Evolutionary conservation across 208 protist genomes (phyloP).

Genomic region (Porcisia hertigi): DNA sequence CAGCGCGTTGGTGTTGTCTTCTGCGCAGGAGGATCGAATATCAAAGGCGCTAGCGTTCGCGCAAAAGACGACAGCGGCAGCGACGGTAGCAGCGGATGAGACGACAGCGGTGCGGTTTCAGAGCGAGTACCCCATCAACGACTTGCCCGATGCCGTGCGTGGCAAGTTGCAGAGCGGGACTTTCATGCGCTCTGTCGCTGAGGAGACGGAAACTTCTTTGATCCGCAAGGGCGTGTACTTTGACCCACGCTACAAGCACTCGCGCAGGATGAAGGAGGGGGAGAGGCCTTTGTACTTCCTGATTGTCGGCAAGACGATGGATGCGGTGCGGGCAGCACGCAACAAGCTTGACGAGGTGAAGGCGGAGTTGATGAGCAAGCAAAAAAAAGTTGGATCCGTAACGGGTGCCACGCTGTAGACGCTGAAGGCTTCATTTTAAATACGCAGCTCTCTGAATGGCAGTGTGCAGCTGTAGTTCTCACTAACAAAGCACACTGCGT

Average conservation of each 20-base stretch:
- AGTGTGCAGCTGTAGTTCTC: neutral
- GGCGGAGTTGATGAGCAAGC: slow-evolving; percentile 54
- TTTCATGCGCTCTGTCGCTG: slow-evolving; percentile 58
- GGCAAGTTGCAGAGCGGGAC: slow-evolving; percentile 58
- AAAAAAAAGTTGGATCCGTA: slow-evolving; percentile 48
- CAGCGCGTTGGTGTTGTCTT: slow-evolving; percentile 24
- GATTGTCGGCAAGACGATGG: slow-evolving; percentile 68
- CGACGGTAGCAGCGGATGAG: slow-evolving; percentile 29
- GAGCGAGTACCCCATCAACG: slow-evolving; percentile 85
- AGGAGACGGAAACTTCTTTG: slow-evolving; percentile 74
- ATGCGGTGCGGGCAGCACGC: slow-evolving; percentile 65
- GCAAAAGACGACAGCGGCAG: slow-evolving; percentile 68
- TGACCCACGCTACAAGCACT: slow-evolving; percentile 74
- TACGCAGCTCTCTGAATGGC: neutral
- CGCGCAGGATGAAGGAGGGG: slow-evolving; percentile 73
- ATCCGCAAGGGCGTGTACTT: slow-evolving; percentile 87
- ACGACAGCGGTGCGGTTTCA: slow-evolving; percentile 66
- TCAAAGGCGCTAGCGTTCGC: slow-evolving; percentile 73
- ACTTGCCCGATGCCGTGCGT: slow-evolving; percentile 69
- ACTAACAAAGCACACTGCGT: neutral
- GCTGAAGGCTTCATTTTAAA: neutral
- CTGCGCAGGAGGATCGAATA: slow-evolving; percentile 56
- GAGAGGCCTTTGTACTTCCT: slow-evolving; percentile 81
- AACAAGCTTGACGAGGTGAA: slow-evolving; percentile 68
- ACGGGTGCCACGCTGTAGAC: slow-evolving; percentile 51